Evolutionary conservation across 139 green algal genomes (phyloP), one percentile per base, ranked within the genome.

Genomic region (Zygnema cylindricum): DNA sequence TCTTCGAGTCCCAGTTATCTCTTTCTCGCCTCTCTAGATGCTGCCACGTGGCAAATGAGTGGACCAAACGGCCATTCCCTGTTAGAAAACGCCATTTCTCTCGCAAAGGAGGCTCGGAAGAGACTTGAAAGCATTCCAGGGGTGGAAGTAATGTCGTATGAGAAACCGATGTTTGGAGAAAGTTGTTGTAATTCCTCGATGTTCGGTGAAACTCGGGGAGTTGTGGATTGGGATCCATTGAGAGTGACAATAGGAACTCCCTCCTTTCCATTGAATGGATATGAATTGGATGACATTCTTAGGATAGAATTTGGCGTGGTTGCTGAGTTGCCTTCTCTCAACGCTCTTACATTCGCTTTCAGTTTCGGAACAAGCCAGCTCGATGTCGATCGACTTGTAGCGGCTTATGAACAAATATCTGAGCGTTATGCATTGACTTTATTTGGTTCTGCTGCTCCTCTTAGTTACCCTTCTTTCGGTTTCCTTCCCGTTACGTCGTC

Each of bases 1-100:
- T 93, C 91, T 36, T 95, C 95, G 39, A 95, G 89, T 71, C 97
- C 96, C 2, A 97, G 92, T 91, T 99, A 98, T 91, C 57, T 98
- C 32, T 91, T 99, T 30, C 91, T 99, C 92, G 92, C 94, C 1
- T 98, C 96, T 0, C 90, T 99, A 43, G 96, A 99, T 77, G 95
- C 94, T 0, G 97, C 97, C 40, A n/a, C 82, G 81, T 33, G 42
- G 78, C 41, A 91, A 84, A 33, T 91, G 3, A 55, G 55, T 39
- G n/a, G 7, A 25, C 38, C 38, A 55, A 30, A 38, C 21, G 30
- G 30, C 23, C 16, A 3, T 63, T 30, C 78, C 23, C 2, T 30
- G 22, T 63, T 90, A 55, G 35, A 33, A 0, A 35, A 2, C 1
- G 86, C 63, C 30, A 35, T 90, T 49, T 35, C 54, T 38, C 36